Evolutionary conservation across 805 yeast species (phyloP).

Genomic region (Wickerhamomyces bovis): DNA sequence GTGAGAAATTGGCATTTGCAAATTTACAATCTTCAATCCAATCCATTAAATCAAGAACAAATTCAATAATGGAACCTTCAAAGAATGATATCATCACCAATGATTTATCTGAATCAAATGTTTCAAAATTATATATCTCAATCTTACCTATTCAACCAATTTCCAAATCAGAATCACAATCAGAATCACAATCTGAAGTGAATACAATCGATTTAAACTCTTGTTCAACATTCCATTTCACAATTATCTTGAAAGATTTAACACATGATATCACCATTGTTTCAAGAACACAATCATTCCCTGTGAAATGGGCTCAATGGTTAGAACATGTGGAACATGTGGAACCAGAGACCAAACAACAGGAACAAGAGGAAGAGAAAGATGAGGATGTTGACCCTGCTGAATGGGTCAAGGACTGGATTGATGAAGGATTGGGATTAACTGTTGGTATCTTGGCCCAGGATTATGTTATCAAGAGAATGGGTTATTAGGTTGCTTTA

Average conservation of each 20-base stretch:
- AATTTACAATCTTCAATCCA: slow-evolving; percentile 72
- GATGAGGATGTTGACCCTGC: slow-evolving; percentile 66
- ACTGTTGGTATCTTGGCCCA: slow-evolving; percentile 87
- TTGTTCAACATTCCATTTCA: slow-evolving; percentile 62
- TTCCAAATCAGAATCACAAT: slow-evolving; percentile 15
- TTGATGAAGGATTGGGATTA: slow-evolving; percentile 69
- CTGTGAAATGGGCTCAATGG: slow-evolving; percentile 91
- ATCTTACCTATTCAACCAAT: slow-evolving; percentile 52
- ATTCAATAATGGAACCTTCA: not conserved
- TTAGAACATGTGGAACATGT: slow-evolving; percentile 34
- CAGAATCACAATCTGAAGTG: slow-evolving; percentile 17
- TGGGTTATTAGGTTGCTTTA: slow-evolving; percentile 35
- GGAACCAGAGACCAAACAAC: slow-evolving; percentile 20
- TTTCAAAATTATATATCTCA: slow-evolving; percentile 63
- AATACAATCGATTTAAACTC: slow-evolving; percentile 32
- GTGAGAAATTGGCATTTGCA: slow-evolving; percentile 83
- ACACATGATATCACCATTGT: slow-evolving; percentile 69
- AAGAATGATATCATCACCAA: slow-evolving; percentile 11
- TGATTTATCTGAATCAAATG: slow-evolving; percentile 16
- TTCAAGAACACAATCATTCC: slow-evolving; percentile 85
- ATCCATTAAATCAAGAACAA: slow-evolving; percentile 23
- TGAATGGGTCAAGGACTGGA: slow-evolving; percentile 78
- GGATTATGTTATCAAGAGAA: slow-evolving; percentile 81
- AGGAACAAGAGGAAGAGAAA: slow-evolving; percentile 26
- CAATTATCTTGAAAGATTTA: slow-evolving; percentile 69